Evolutionary conservation across 768 basidiomycete genomes (phyloP).

Genomic region (Botryobasidium botryosum): DNA sequence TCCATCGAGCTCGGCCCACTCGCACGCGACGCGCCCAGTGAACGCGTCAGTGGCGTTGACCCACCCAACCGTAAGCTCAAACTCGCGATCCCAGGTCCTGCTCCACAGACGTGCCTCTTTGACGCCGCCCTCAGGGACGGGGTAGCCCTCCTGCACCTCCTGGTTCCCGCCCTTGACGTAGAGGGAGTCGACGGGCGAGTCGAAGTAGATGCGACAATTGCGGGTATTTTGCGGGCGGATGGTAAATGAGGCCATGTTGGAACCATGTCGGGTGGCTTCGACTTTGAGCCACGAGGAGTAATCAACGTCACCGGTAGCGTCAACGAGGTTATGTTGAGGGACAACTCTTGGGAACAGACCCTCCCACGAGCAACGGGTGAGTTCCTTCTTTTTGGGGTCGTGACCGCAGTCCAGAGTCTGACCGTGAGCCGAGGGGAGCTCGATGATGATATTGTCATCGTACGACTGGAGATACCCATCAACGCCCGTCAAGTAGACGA

Average conservation of each 20-base stretch:
- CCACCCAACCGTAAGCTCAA: constrained; percentile 39
- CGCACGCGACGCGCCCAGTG: constrained; percentile 37
- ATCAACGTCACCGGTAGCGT: too few relatives aligned
- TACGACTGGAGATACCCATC: constrained; percentile 28
- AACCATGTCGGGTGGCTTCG: constrained; percentile 23
- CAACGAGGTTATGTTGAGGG: too few relatives aligned
- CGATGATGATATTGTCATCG: constrained; percentile 27
- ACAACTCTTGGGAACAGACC: constrained; percentile 23
- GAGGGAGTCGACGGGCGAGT: constrained; percentile 28
- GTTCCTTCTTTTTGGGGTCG: constrained; percentile 12
- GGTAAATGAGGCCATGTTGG: constrained; percentile 29
- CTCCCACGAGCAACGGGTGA: constrained; percentile 29
- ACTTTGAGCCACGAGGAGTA: too few relatives aligned
- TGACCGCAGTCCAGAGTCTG: constrained; percentile 21
- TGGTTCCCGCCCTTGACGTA: constrained; percentile 23
- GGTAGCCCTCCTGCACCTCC: constrained; percentile 29
- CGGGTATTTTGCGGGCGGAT: constrained; percentile 45
- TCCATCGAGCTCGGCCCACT: constrained; percentile 42
- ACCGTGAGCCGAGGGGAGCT: constrained; percentile 34
- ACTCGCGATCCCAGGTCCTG: constrained; percentile 36
- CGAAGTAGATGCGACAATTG: constrained; percentile 43
- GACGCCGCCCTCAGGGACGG: constrained; percentile 22
- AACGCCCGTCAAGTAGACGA: constrained; percentile 15
- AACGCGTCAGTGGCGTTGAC: constrained; percentile 8
- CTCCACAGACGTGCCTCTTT: constrained; percentile 39